A percentile compares a stretch with the other conserved stretches of the same genome.
Evolutionary conservation across 768 basidiomycete genomes (phyloP).

Genomic region (Boletus pseudo-olivaceus): DNA sequence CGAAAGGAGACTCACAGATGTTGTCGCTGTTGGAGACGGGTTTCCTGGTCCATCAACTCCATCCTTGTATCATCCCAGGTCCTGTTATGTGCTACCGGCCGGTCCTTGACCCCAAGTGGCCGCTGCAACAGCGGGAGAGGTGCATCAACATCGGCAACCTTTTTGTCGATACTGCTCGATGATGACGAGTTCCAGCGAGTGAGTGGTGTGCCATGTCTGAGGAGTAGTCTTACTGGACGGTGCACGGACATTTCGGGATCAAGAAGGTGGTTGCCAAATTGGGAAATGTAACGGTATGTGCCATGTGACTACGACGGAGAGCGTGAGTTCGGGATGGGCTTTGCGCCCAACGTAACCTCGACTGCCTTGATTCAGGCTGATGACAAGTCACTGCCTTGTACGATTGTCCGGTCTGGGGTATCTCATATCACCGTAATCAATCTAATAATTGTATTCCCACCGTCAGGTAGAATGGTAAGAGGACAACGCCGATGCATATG

Average conservation of each 20-base stretch:
- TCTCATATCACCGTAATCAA: background rate
- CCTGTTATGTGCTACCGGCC: conserved; percentile 57
- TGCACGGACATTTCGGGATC: conserved; percentile 22
- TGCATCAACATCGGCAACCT: background rate
- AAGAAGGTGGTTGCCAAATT: conserved; percentile 16
- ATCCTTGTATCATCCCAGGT: conserved; percentile 61
- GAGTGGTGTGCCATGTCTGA: conserved; percentile 6
- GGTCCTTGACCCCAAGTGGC: conserved; percentile 73
- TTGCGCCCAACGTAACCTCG: too few species aligned
- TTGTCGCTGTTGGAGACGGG: conserved; percentile 63
- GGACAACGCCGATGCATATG: too few species aligned
- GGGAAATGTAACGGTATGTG: conserved; percentile 1
- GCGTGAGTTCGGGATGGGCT: too few species aligned
- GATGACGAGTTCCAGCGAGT: conserved; percentile 22
- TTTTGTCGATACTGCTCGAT: conserved; percentile 1
- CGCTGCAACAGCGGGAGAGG: conserved; percentile 45
- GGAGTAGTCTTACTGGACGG: conserved; percentile 6
- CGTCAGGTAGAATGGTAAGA: too few species aligned
- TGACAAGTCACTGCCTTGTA: too few species aligned
- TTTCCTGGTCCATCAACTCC: conserved; percentile 69
- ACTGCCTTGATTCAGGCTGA: too few species aligned
- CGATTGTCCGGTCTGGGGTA: background rate
- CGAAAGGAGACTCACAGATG: conserved; percentile 43
- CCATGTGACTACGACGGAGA: background rate
- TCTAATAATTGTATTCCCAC: background rate